Evolutionary conservation across 257 asterid species (phyloP).

Genomic region (Solanum tacnaense): DNA sequence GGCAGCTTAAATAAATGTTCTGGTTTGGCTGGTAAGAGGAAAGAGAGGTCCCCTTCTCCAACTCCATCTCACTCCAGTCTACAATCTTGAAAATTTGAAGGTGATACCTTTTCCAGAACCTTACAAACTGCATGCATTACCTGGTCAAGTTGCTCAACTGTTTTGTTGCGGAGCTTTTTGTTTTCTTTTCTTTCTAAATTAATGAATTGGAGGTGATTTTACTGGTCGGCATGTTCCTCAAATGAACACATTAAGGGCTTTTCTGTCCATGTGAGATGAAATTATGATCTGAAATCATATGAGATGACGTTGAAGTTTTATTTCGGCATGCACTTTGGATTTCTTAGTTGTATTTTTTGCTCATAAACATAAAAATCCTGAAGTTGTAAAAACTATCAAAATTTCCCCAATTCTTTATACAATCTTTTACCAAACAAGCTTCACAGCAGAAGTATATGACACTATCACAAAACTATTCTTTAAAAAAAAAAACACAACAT

Average conservation of each 20-base stretch:
- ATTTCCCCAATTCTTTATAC: no score
- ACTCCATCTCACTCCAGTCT: not conserved
- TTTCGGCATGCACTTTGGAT: not conserved
- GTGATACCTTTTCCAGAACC: not conserved
- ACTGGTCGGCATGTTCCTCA: not conserved
- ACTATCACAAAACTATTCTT: not conserved
- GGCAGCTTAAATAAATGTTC: not conserved
- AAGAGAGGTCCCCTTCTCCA: slow-evolving; percentile 10
- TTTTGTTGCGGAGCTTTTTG: not conserved
- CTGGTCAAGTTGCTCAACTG: not conserved
- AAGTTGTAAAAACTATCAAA: no score
- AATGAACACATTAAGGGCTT: not conserved
- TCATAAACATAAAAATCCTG: not conserved
- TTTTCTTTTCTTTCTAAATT: not conserved
- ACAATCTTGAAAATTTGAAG: not conserved
- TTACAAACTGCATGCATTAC: not conserved
- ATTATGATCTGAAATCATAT: not conserved
- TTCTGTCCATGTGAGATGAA: not conserved
- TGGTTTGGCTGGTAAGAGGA: slow-evolving; percentile 21
- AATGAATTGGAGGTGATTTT: not conserved
- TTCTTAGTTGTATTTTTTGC: not conserved
- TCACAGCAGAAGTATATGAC: not conserved
- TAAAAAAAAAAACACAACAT: not conserved
- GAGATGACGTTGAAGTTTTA: not conserved
- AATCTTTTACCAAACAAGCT: not conserved